Percentiles rank a stretch among this genome's conserved stretches.
These are phyloP conservation scores for Staphylotrichum longicolle DNA, from an alignment of 495 filamentous ascomycete genomes.

Conservation along the genomic window DNA sequence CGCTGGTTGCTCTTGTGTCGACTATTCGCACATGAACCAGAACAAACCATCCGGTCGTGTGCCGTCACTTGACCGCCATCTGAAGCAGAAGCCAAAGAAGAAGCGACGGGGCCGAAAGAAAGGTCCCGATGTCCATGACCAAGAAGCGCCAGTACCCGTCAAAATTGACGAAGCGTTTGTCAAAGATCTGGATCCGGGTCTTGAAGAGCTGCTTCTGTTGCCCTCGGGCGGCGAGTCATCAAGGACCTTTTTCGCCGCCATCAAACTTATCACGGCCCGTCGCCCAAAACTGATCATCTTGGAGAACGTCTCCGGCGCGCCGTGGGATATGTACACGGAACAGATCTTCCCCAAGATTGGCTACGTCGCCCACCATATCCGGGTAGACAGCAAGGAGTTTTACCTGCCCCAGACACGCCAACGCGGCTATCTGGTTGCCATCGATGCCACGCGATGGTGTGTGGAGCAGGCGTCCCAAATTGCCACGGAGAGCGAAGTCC, in stretches of 20 bases:
- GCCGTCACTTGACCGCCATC: constrained; percentile 10
- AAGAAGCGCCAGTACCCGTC: background rate
- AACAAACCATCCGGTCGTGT: constrained; percentile 35
- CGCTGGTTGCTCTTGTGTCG: constrained; percentile 75
- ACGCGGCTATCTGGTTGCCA: constrained; percentile 68
- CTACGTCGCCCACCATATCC: constrained; percentile 50
- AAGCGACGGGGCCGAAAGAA: background rate
- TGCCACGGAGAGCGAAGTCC: constrained; percentile 21
- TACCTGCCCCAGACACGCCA: constrained; percentile 77
- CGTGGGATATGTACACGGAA: constrained; percentile 57
- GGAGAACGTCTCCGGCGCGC: constrained; percentile 68
- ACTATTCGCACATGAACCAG: constrained; percentile 60
- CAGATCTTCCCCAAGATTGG: constrained; percentile 49
- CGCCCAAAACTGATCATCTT: constrained; percentile 66
- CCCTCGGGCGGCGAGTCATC: constrained; percentile 61
- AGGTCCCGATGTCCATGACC: background rate
- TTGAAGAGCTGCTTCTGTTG: constrained; percentile 33
- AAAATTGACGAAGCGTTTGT: constrained; percentile 12
- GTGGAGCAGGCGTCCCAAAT: constrained; percentile 1
- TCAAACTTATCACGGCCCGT: constrained; percentile 54
- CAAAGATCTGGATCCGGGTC: constrained; percentile 21
- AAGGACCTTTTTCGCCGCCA: constrained; percentile 64
- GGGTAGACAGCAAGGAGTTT: constrained; percentile 69
- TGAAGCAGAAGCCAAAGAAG: constrained; percentile 13
- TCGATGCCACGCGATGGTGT: constrained; percentile 46